Evolutionary conservation across 768 basidiomycete genomes (phyloP), one percentile per base, ranked within the genome.

Genomic region (Gymnopilus junonius): DNA sequence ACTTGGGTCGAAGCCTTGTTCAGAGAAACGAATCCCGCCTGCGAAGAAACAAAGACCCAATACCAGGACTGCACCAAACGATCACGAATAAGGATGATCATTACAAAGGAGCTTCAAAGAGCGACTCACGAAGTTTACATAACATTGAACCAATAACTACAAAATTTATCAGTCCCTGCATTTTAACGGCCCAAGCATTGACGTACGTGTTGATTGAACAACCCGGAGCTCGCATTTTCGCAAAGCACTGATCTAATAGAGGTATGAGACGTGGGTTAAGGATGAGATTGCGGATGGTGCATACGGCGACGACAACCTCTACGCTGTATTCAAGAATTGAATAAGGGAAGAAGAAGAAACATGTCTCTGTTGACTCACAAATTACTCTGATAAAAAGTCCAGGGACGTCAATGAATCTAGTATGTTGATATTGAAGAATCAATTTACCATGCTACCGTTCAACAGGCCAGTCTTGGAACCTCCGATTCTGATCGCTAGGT

Each of bases 41-140:
- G 92, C 93, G 64, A 94, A 90, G 76, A 94, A 92, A 67, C 91
- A 92, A 74, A 94, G 85, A 17, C 93, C 93, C 11, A 94, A 83
- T 17, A 95, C 92, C 40, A 95, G 85, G 1, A 95, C 92, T 93
- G 21, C 37, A 20, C 51, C 17, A 50, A 35, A 61, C 63, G 61
- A 60, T 46, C 40, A n/a, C 17, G 40, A n/a, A 42, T 42, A 10
- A 42, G 40, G 17, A 42, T 39, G 12, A 20, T 20, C 15, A 3
- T 20, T 42, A 42, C 20, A n/a, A 42, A 20, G 17, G 10, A 17
- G n/a, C 17, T 20, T n/a, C 40, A 42, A 20, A 20, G 7, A 8
- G 40, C 5, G n/a, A 58, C 70, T 45, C 29, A 73, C 72, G 61
- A 39, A 92, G 79, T 75, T 93, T 94, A 70, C 89, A 91, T 15